These are phyloP conservation scores for Pigoraptor vietnamica DNA, from an alignment of 78 protist species.

Conservation along the genomic window DNA sequence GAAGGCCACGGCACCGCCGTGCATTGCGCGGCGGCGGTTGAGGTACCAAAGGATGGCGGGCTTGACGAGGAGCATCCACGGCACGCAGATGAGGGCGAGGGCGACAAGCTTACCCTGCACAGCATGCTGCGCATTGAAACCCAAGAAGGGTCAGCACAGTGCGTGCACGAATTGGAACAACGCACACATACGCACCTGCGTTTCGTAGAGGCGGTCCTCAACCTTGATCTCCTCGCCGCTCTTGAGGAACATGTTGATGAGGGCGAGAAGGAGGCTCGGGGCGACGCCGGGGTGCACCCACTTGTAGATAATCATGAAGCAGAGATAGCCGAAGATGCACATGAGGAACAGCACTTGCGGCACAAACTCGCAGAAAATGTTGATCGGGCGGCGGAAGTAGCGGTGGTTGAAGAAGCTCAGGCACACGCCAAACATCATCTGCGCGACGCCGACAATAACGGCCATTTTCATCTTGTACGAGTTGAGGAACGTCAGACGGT, in stretches of 20 bases:
- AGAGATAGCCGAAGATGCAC: constrained; percentile 95
- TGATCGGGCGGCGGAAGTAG: constrained; percentile 35
- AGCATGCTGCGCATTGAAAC: background rate
- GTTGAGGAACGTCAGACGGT: constrained; percentile 89
- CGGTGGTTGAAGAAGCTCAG: constrained; percentile 73
- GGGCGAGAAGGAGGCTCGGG: constrained; percentile 55
- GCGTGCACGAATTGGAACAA: too few relatives aligned
- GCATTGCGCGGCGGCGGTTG: constrained; percentile 4
- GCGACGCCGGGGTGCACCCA: constrained; percentile 48
- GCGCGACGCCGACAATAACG: constrained; percentile 93
- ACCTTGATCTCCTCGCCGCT: constrained; percentile 8
- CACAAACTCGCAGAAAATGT: constrained; percentile 74
- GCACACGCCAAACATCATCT: constrained; percentile 90
- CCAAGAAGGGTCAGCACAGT: too few relatives aligned
- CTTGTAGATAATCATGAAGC: constrained; percentile 74
- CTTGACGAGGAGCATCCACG: constrained; percentile 80
- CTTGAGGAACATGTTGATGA: constrained; percentile 82
- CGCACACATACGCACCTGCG: background rate
- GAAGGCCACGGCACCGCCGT: background rate
- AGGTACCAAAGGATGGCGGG: constrained; percentile 56
- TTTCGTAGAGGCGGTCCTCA: background rate
- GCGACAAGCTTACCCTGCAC: constrained; percentile 62
- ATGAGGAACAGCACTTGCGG: constrained; percentile 93
- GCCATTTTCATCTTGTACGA: constrained; percentile 99
- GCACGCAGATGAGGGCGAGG: constrained; percentile 76